A percentile compares a stretch with the other conserved stretches of the same genome.
Conservation (phyloP, 139 green algal species). For the Ostreobium quekettii region DNA sequence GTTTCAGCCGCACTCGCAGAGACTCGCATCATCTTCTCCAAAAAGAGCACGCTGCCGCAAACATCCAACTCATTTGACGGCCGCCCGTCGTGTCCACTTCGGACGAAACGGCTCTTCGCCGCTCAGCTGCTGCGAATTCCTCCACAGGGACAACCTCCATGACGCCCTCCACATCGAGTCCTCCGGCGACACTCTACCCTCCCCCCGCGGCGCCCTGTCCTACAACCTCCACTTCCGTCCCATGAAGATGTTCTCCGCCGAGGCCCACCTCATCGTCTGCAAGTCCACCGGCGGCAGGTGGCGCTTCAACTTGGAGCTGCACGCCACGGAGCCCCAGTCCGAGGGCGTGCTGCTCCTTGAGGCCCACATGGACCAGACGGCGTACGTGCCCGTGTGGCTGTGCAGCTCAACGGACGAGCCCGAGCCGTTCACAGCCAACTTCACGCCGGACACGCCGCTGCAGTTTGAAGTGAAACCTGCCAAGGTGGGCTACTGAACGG, state of each 20-base stretch:
- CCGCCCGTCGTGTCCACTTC: too few species aligned
- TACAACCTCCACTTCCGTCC: slow-evolving; percentile 35
- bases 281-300: slow-evolving; percentile 47
- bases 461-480: slow-evolving; percentile 34
- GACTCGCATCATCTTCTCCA: too few species aligned
- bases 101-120: too few species aligned
- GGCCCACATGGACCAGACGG: slow-evolving; percentile 30
- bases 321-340: slow-evolving; percentile 36
- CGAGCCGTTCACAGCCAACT: slow-evolving; percentile 34
- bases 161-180: not conserved
- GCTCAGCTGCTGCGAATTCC: too few species aligned
- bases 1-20: too few species aligned
- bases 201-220: slow-evolving; percentile 16
- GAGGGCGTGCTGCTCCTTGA: slow-evolving; percentile 39
- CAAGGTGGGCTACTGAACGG: not conserved
- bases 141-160: too few species aligned
- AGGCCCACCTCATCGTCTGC: slow-evolving; percentile 38
- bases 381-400: slow-evolving; percentile 22
- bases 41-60: too few species aligned
- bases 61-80: too few species aligned
- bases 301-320: slow-evolving; percentile 48
- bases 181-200: slow-evolving; percentile 9
- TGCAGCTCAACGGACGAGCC: slow-evolving; percentile 20
- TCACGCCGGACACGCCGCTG: slow-evolving; percentile 39
- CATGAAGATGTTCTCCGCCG: slow-evolving; percentile 23